Percentiles rank a stretch among this genome's conserved stretches.
phyloP scores from a whole-genome alignment of 2,329 filamentous ascomycete genomes.

The Aspergillus luchuensis region DNA sequence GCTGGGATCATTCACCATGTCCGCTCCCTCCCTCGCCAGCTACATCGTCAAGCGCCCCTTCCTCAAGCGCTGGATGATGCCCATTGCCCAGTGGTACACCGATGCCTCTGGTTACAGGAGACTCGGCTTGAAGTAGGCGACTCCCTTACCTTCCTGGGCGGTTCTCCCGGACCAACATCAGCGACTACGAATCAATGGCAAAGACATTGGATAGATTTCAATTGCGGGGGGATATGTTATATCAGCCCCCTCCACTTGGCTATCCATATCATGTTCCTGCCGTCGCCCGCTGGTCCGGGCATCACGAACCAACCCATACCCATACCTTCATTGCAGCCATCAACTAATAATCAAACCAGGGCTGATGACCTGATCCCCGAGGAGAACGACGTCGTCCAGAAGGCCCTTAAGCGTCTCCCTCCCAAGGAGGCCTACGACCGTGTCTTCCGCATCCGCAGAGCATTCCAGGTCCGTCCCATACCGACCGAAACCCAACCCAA shows the following conservation, averaged over 20 bases:
- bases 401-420: slow-evolving; percentile 85
- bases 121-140: slow-evolving; percentile 79
- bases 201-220: not conserved
- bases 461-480: slow-evolving; percentile 70
- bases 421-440: slow-evolving; percentile 94
- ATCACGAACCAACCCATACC: slow-evolving; percentile 4
- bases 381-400: slow-evolving; percentile 82
- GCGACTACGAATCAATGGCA: slow-evolving; percentile 1
- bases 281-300: slow-evolving; percentile 18
- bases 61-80: slow-evolving; percentile 76
- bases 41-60: slow-evolving; percentile 83
- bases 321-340: slow-evolving; percentile 3
- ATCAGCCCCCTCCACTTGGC: not conserved
- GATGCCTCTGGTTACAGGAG: slow-evolving; percentile 89
- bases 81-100: slow-evolving; percentile 84
- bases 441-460: slow-evolving; percentile 93
- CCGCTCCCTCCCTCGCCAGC: slow-evolving; percentile 70
- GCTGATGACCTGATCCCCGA: slow-evolving; percentile 94
- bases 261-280: slow-evolving; percentile 1
- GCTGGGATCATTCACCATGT: slow-evolving; percentile 57
- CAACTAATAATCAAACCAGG: slow-evolving; percentile 53
- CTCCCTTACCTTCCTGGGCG: slow-evolving; percentile 18
- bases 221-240: not conserved
- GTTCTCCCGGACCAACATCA: slow-evolving; percentile 15
- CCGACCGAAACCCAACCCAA: not conserved